Conservation (phyloP, 176 grass and related monocot species). For the Carex scoparia region DNA sequence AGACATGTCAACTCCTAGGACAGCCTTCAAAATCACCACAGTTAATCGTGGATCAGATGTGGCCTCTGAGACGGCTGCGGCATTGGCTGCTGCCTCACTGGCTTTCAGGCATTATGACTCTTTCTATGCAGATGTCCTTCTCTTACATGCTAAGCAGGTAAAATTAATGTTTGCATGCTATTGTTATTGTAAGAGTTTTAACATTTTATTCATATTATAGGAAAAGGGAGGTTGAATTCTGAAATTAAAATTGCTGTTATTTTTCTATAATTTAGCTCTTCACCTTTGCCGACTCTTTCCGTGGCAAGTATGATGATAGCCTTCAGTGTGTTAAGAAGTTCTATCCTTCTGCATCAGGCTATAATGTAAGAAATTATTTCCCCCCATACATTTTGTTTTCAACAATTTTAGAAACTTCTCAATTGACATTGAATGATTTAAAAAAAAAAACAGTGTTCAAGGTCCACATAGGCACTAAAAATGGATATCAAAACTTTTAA, state of each 20-base stretch:
- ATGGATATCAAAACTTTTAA: neutral
- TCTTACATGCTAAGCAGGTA: conserved; percentile 77
- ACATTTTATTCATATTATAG: neutral
- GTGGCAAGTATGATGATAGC: conserved; percentile 67
- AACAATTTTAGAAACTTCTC: neutral
- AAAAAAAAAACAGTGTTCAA: too few species aligned
- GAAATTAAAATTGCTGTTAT: neutral
- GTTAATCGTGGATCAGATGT: conserved; percentile 58
- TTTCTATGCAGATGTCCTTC: conserved; percentile 61
- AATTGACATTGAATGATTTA: neutral
- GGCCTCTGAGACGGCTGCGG: conserved; percentile 69
- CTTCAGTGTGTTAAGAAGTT: conserved; percentile 63
- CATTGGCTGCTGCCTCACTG: conserved; percentile 60
- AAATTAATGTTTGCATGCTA: neutral
- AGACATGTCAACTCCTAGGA: conserved; percentile 77
- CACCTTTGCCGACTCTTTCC: conserved; percentile 70
- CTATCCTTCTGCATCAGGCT: conserved; percentile 67
- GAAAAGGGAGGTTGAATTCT: neutral
- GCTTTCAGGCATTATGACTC: conserved; percentile 73
- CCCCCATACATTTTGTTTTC: neutral
- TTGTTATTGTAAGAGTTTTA: neutral
- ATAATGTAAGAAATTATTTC: conserved; percentile 39
- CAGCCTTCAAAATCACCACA: conserved; percentile 61
- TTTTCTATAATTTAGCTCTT: conserved; percentile 41
- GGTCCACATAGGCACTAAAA: neutral